Evolutionary conservation across 352 stramenopile species (phyloP).

Genomic region (Phytophthora syringae): DNA sequence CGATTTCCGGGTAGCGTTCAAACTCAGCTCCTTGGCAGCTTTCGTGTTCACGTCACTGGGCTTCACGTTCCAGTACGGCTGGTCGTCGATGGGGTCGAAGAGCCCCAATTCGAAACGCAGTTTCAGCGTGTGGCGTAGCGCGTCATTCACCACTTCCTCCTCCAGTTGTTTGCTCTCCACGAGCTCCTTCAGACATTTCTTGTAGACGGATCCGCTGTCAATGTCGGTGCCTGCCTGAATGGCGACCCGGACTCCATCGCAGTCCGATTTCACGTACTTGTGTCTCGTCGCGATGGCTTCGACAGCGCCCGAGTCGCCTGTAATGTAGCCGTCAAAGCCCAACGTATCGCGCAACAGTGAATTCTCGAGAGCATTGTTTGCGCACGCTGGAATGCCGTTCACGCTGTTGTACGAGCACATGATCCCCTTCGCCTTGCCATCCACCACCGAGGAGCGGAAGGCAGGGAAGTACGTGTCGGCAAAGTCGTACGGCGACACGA

Average conservation of each 20-base stretch:
- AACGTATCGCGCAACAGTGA: conserved; percentile 75
- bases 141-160: conserved; percentile 64
- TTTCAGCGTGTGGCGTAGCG: conserved; percentile 73
- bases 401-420: conserved; percentile 98
- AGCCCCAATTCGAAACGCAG: conserved; percentile 92
- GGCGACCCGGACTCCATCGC: conserved; percentile 61
- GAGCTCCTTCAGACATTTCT: conserved; percentile 72
- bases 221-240: conserved; percentile 89
- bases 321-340: conserved; percentile 95
- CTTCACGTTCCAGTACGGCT: conserved; percentile 81
- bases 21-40: conserved; percentile 62
- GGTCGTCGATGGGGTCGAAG: conserved; percentile 89
- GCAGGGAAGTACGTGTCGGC: conserved; percentile 92
- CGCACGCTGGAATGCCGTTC: conserved; percentile 94
- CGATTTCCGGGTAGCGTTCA: conserved; percentile 83
- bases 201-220: conserved; percentile 87
- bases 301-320: conserved; percentile 95
- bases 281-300: conserved; percentile 48
- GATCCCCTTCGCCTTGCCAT: conserved; percentile 80
- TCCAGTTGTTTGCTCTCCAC: conserved; percentile 44
- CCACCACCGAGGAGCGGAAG: conserved; percentile 84
- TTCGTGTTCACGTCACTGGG: conserved; percentile 78
- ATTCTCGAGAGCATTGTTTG: conserved; percentile 74
- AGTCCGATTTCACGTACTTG: conserved; percentile 81
- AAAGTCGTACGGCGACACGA: conserved; percentile 92